Evolutionary conservation across 1,139 yeast genomes (phyloP), one percentile per base, ranked within the genome.

Genomic region (Torulaspora globosa): DNA sequence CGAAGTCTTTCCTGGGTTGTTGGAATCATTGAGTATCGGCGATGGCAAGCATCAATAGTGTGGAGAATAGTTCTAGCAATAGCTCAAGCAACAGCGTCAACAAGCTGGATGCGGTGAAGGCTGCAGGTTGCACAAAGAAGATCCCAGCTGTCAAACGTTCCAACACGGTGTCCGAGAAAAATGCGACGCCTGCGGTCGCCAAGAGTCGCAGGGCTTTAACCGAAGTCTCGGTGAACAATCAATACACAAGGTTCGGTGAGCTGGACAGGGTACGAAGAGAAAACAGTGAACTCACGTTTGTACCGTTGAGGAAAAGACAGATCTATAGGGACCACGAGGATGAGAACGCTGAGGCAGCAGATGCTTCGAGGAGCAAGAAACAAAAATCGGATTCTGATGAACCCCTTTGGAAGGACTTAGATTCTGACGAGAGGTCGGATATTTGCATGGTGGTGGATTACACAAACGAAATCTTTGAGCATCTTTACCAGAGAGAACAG

Each of bases 391-490:
- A 49, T 30, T 53, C 50, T 14, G 54, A 58, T 3, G 36, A 32
- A 27, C 47, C 87, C 12, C 37, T 39, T n/a, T 55, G 61, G 90
- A 85, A 82, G 57, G 95, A 88, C 63, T 73, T 88, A 51, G 96
- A 88, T 60, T 82, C 79, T 36, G 90, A 82, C 51, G 97, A 90
- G 62, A 67, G 69, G 49, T 88, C 82, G 53, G 97, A 90, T 65
- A 95, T 96, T 3, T 71, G 84, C 54, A 87, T 89, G 95, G 96
- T 85, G 21, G 78, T 84, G 51, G 98, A 92, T 68, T 92, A 90
- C 65, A 90, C 85, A 39, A 74, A 73, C 55, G 97, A 90, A 51
- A 90, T 92, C 46, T 89, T 87, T 67, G 79, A 74, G 14, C 86
- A 85, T 66, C 72, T 90, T 54, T 80, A 82, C 60, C 79, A 76